A percentile compares a stretch with the other conserved stretches of the same genome.
phyloP scores from a whole-genome alignment of 2,329 filamentous ascomycete genomes.

The Pseudogymnoascus sp. region DNA sequence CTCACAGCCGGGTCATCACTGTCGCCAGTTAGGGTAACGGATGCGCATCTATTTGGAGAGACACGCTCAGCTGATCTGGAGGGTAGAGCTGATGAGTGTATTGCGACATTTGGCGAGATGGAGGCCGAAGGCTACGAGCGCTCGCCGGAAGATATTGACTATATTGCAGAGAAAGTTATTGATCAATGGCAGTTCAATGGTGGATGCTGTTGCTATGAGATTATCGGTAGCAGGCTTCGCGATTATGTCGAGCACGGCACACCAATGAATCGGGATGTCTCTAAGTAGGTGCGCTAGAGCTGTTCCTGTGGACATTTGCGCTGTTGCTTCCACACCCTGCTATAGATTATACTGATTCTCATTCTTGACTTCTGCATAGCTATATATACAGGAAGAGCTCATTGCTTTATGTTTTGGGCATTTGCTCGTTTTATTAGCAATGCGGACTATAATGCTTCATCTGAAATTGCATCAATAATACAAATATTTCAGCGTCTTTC shows the following conservation, averaged over 20 bases:
- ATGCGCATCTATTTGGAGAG: neutral
- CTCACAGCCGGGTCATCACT: neutral
- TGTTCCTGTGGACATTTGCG: neutral
- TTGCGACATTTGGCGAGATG: neutral
- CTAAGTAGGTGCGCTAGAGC: neutral
- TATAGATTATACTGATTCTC: too few relatives aligned
- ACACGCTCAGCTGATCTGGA: neutral
- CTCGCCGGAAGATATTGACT: neutral
- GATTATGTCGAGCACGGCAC: neutral
- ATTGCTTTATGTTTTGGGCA: too few relatives aligned
- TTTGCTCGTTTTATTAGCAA: too few relatives aligned
- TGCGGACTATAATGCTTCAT: too few relatives aligned
- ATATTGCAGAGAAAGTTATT: rapidly evolving
- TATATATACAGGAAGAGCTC: too few relatives aligned
- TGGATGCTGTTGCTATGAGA: neutral
- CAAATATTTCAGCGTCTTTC: too few relatives aligned
- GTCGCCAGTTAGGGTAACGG: neutral
- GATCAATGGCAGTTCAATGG: neutral
- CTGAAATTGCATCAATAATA: too few relatives aligned
- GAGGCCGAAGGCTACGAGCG: neutral
- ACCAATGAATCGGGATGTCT: neutral
- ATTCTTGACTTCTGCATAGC: too few relatives aligned
- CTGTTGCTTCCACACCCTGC: neutral
- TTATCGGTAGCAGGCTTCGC: neutral
- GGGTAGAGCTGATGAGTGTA: neutral